Evolutionary conservation across 2,329 filamentous ascomycete species (phyloP).

Genomic region (Coleophoma cylindrospora): DNA sequence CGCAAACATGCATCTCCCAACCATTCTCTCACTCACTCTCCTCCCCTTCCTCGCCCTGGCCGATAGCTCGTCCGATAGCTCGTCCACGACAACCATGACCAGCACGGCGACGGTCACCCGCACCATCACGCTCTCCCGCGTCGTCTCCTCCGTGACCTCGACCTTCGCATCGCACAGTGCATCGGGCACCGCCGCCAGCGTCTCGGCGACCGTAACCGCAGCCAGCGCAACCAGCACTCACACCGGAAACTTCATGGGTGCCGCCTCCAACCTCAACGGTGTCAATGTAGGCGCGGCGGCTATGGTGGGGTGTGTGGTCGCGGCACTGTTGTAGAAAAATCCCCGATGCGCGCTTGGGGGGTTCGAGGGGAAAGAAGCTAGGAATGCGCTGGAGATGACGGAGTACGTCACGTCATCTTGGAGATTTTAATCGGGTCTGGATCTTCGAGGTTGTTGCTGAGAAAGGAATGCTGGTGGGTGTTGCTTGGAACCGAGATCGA

Average conservation of each 20-base stretch:
- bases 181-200: conserved; percentile 20
- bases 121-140: conserved; percentile 45
- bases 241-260: conserved; percentile 36
- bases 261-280: conserved; percentile 20
- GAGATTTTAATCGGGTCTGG: too few species aligned
- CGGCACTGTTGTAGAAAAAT: not conserved
- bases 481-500: too few species aligned
- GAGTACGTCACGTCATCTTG: too few species aligned
- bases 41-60: conserved; percentile 51
- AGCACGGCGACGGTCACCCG: conserved; percentile 45
- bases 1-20: conserved; percentile 35
- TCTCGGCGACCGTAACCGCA: conserved; percentile 28
- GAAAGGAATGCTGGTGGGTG: too few species aligned
- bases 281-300: not conserved
- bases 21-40: conserved; percentile 40
- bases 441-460: too few species aligned
- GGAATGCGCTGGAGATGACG: too few species aligned
- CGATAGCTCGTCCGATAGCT: conserved; percentile 18
- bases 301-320: not conserved
- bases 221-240: conserved; percentile 27
- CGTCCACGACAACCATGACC: conserved; percentile 35
- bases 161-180: conserved; percentile 29
- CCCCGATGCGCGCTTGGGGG: too few species aligned
- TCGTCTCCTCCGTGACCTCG: conserved; percentile 31
- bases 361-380: too few species aligned